These are phyloP conservation scores for Bruguiera gymnorhiza DNA, from an alignment of 345 rosid genomes.

Conservation along the genomic window DNA sequence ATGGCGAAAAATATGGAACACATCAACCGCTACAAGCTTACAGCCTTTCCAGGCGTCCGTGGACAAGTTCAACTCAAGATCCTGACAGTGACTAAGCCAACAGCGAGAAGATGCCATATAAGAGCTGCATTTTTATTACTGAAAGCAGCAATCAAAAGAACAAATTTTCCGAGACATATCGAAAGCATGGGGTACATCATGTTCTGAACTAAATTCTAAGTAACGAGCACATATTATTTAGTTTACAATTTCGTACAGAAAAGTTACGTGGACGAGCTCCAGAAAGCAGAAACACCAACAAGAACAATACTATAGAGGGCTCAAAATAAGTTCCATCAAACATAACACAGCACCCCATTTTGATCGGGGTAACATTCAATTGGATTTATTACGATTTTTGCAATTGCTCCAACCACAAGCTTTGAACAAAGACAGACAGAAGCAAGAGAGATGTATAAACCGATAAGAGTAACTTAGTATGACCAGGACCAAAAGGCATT, in stretches of 20 bases:
- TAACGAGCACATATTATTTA: constrained; percentile 21
- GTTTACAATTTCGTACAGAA: constrained; percentile 20
- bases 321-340: constrained; percentile 19
- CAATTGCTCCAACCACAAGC: constrained; percentile 9
- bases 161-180: too few relatives aligned
- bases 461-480: constrained; percentile 13
- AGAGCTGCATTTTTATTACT: too few relatives aligned
- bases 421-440: constrained; percentile 1
- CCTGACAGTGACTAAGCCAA: too few relatives aligned
- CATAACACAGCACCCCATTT: constrained; percentile 20
- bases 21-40: too few relatives aligned
- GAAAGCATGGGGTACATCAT: not conserved
- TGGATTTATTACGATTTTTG: constrained; percentile 21
- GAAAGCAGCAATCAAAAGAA: too few relatives aligned
- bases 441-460: not conserved
- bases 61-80: too few relatives aligned
- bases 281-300: not conserved
- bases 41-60: too few relatives aligned
- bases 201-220: not conserved
- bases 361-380: constrained; percentile 14
- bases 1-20: too few relatives aligned
- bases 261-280: constrained; percentile 9
- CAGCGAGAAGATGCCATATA: not conserved
- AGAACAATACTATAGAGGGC: constrained; percentile 20
- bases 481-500: constrained; percentile 34